Evolutionary conservation across 2,329 filamentous ascomycete species (phyloP), one percentile per base, ranked within the genome.

Genomic region (Colletotrichum tofieldiae): DNA sequence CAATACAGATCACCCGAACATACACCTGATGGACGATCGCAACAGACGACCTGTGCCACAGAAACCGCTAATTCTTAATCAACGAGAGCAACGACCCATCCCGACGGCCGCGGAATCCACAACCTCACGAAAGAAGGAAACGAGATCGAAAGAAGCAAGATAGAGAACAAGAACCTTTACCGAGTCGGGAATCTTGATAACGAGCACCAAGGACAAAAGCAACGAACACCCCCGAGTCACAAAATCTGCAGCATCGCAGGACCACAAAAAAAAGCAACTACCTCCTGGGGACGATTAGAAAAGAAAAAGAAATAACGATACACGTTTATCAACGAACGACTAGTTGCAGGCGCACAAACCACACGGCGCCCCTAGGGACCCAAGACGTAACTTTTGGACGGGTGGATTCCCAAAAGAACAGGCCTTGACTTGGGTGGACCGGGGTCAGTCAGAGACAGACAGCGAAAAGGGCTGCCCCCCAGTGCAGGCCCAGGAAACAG

Each of bases 401-500:
- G 52, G 65, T 72, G 65, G 65, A 69, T 64, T 69, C 59, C 43
- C 11, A 29, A 11, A 43, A 32, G 47, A 55, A 61, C 59, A 65
- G 59, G 58, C 65, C 54, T 60, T 64, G 12, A 64, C 59, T n/a
- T 23, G 32, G 47, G 39, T 64, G 29, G 66, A 70, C 70, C 51
- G 52, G 70, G 65, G 65, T 61, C 49, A 54, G 65, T 65, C 60
- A 72, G 60, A 72, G 54, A 65, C 70, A 60, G 51, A 70, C 16
- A 56, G 54, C 65, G 54, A 64, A 56, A 69, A 49, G 54, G 41
- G 39, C 18, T 49, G 29, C 54, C 47, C 58, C 11, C 55, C 51
- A 58, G 56, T 26, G 32, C 43, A 43, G 35, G 43, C 20, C 7
- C 41, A 32, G 32, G 26, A 32, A 51, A 43, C 37, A 61, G n/a